Percentiles rank a stretch among this genome's conserved stretches.
These are phyloP conservation scores for Aspergillus affinis DNA, from an alignment of 495 filamentous ascomycete species.

Conservation along the genomic window DNA sequence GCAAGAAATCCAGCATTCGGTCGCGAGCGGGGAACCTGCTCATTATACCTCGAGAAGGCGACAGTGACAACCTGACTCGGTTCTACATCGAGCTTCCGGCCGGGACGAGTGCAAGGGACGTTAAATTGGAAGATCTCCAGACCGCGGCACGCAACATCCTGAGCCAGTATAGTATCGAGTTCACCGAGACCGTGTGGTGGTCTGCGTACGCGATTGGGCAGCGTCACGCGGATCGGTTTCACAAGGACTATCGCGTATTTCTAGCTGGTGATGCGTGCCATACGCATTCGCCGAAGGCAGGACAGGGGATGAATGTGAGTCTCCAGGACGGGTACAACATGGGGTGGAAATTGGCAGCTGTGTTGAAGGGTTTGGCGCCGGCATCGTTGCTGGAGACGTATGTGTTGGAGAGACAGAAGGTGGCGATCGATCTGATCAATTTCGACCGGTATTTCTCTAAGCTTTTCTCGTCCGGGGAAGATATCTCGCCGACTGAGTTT, in stretches of 20 bases:
- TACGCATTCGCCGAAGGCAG: conserved; percentile 62
- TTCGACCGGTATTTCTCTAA: conserved; percentile 69
- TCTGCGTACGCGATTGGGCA: conserved; percentile 61
- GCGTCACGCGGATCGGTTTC: conserved; percentile 56
- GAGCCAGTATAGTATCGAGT: conserved; percentile 53
- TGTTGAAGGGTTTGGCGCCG: conserved; percentile 57
- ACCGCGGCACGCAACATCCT: conserved; percentile 59
- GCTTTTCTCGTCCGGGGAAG: conserved; percentile 52
- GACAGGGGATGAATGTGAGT: conserved; percentile 54
- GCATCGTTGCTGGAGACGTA: conserved; percentile 66
- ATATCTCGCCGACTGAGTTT: conserved; percentile 44
- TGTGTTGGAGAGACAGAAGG: conserved; percentile 63
- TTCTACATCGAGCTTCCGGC: conserved; percentile 70
- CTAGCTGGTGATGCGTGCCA: conserved; percentile 62
- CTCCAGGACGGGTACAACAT: conserved; percentile 63
- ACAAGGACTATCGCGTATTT: conserved; percentile 53
- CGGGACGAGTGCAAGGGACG: conserved; percentile 42
- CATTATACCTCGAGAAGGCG: conserved; percentile 71
- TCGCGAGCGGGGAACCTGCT: conserved; percentile 60
- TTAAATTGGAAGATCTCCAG: conserved; percentile 55
- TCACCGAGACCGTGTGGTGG: conserved; percentile 55
- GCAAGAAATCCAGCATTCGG: conserved; percentile 65
- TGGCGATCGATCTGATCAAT: conserved; percentile 69
- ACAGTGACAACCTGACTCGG: conserved; percentile 58
- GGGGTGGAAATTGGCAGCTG: conserved; percentile 74